phyloP scores from a whole-genome alignment of 306 rosid genomes.

The Trifolium dubium region DNA sequence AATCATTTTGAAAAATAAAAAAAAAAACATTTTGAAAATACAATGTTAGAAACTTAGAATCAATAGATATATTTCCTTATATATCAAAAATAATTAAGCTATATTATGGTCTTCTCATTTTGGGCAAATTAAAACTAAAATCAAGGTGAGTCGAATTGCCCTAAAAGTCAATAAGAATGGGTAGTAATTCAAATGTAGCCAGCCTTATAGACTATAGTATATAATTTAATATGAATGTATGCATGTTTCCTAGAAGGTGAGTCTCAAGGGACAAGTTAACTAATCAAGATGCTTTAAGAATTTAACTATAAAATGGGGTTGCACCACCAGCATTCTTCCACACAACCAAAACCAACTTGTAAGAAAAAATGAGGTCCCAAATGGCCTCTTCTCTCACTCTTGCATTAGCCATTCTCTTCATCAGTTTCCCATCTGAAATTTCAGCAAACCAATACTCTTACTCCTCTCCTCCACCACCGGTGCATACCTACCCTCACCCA shows the following conservation, averaged over 20 bases:
- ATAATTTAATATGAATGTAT: neutral
- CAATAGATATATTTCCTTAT: neutral
- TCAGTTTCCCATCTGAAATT: conserved; percentile 32
- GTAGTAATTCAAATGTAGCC: conserved; percentile 15
- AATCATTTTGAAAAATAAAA: no score
- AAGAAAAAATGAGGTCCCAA: conserved; percentile 55
- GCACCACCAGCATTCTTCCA: neutral
- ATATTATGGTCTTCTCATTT: neutral
- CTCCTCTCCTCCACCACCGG: conserved; percentile 52
- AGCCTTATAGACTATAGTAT: neutral
- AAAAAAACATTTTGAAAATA: neutral
- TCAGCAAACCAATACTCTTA: conserved; percentile 52
- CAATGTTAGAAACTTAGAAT: neutral
- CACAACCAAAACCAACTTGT: conserved; percentile 36
- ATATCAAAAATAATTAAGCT: neutral
- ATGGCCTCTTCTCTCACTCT: conserved; percentile 48
- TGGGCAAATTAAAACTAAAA: neutral
- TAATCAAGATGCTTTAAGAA: conserved; percentile 17
- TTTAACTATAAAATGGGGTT: conserved; percentile 40
- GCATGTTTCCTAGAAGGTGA: conserved; percentile 43
- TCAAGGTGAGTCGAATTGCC: conserved; percentile 11
- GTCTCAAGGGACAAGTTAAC: conserved; percentile 5
- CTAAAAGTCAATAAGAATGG: conserved; percentile 26
- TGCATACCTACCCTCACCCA: neutral
- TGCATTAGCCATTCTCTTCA: conserved; percentile 44